Conservation (phyloP, 768 basidiomycete species). For the Suillus lakei region DNA sequence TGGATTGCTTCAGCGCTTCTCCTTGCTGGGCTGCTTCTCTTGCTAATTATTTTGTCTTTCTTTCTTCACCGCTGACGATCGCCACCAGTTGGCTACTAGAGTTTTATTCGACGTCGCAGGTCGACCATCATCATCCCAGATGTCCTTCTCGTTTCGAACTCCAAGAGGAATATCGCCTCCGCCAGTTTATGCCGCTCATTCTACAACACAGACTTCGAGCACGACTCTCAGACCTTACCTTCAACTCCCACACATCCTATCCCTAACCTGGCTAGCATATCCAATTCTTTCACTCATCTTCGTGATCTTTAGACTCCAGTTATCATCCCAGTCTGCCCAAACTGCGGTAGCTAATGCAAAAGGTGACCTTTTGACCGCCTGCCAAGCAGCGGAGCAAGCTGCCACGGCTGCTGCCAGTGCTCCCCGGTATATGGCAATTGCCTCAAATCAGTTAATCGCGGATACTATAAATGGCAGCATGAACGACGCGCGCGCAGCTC, state of each 20-base stretch:
- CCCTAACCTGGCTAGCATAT: constrained; percentile 90
- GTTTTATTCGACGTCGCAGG: constrained; percentile 39
- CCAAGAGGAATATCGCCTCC: constrained; percentile 46
- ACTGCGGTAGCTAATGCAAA: constrained; percentile 73
- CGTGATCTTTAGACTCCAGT: constrained; percentile 80
- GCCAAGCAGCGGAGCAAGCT: constrained; percentile 82
- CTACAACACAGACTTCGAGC: constrained; percentile 30
- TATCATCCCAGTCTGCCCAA: constrained; percentile 74
- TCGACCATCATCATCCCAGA: constrained; percentile 36
- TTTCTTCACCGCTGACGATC: constrained; percentile 17
- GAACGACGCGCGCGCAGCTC: constrained; percentile 72
- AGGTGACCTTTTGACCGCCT: constrained; percentile 77
- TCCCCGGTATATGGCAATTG: constrained; percentile 86
- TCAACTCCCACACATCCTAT: constrained; percentile 79
- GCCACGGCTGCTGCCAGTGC: constrained; percentile 83
- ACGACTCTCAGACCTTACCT: constrained; percentile 79
- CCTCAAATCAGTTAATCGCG: constrained; percentile 80
- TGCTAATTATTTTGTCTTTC: constrained; percentile 5
- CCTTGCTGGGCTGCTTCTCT: constrained; percentile 17
- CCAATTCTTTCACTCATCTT: constrained; percentile 89
- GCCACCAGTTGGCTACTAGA: constrained; percentile 7
- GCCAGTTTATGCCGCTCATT: constrained; percentile 60
- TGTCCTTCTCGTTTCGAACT: constrained; percentile 32
- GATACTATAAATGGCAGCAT: constrained; percentile 81
- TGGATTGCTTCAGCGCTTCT: constrained; percentile 11